phyloP scores from a whole-genome alignment of 2,329 filamentous ascomycete species.

The Teratosphaeria destructans region DNA sequence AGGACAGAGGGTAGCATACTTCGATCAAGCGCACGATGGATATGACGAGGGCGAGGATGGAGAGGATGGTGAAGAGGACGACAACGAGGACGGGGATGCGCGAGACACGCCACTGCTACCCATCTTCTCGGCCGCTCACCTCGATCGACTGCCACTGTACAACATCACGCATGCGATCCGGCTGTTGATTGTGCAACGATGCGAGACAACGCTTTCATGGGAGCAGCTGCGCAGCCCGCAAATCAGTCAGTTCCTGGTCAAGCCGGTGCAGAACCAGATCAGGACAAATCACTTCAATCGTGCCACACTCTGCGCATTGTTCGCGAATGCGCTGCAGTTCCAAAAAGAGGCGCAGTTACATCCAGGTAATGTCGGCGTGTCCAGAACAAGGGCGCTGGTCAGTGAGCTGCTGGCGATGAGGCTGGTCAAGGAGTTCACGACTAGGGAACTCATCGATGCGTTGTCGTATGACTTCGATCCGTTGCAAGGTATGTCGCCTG shows the following conservation, averaged over 20 bases:
- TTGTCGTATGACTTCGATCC: slow-evolving; percentile 93
- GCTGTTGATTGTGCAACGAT: slow-evolving; percentile 69
- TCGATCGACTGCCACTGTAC: slow-evolving; percentile 81
- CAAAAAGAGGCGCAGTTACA: slow-evolving; percentile 73
- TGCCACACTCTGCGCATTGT: slow-evolving; percentile 77
- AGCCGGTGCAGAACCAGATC: slow-evolving; percentile 89
- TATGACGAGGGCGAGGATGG: slow-evolving; percentile 33
- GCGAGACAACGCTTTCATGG: slow-evolving; percentile 88
- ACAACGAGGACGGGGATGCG: slow-evolving; percentile 34
- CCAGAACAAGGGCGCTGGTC: slow-evolving; percentile 73
- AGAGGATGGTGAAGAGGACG: slow-evolving; percentile 26
- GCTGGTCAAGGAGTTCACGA: slow-evolving; percentile 78
- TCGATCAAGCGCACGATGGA: slow-evolving; percentile 10
- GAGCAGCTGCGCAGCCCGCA: slow-evolving; percentile 93
- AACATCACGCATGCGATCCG: slow-evolving; percentile 83
- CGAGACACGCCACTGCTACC: slow-evolving; percentile 52
- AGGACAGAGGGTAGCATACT: slow-evolving; percentile 8
- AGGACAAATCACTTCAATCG: slow-evolving; percentile 71
- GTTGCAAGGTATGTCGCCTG: slow-evolving; percentile 62
- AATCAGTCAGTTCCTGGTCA: slow-evolving; percentile 88
- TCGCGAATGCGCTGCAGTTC: slow-evolving; percentile 92
- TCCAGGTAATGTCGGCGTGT: slow-evolving; percentile 74
- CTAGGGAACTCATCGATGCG: slow-evolving; percentile 83
- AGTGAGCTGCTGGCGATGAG: slow-evolving; percentile 88
- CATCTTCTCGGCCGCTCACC: slow-evolving; percentile 67